Evolutionary conservation across 176 grass and related monocot species (phyloP).

Genomic region (Ampelocalamus luodianensis): DNA sequence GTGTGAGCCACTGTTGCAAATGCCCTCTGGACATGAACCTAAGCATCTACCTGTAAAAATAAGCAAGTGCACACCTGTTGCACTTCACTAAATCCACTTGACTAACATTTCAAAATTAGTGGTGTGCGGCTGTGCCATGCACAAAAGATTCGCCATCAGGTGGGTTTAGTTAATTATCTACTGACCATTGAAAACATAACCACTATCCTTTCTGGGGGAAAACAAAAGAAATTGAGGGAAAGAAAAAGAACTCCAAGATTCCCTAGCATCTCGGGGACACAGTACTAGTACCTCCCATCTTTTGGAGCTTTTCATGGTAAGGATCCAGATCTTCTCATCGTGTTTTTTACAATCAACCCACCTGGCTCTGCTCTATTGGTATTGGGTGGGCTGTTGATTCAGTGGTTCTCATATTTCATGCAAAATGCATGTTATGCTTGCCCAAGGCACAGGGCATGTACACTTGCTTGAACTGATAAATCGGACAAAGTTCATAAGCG

Average conservation of each 20-base stretch:
- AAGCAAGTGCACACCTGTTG: background rate
- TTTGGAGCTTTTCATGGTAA: background rate
- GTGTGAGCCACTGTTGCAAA: background rate
- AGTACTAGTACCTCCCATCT: background rate
- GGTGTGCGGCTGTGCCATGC: slow-evolving; percentile 33
- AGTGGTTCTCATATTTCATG: slow-evolving; percentile 1
- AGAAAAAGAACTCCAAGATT: slow-evolving; percentile 43
- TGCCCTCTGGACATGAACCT: background rate
- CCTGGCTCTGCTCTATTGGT: background rate
- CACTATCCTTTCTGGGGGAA: slow-evolving; percentile 37
- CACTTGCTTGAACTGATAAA: background rate
- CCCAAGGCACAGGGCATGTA: background rate
- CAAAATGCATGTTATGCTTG: background rate
- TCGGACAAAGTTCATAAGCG: background rate
- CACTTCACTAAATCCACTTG: slow-evolving; percentile 20
- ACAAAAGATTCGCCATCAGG: slow-evolving; percentile 48
- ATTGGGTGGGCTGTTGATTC: background rate
- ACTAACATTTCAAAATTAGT: background rate
- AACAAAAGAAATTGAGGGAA: background rate
- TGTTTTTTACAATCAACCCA: background rate
- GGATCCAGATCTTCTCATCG: slow-evolving; percentile 39
- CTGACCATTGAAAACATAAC: slow-evolving; percentile 31
- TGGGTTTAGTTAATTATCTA: slow-evolving; percentile 30
- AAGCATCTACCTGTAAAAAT: background rate
- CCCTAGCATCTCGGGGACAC: slow-evolving; percentile 39